Evolutionary conservation across 495 filamentous ascomycete genomes (phyloP), one percentile per base, ranked within the genome.

Genomic region (Penicillium maclennaniae): DNA sequence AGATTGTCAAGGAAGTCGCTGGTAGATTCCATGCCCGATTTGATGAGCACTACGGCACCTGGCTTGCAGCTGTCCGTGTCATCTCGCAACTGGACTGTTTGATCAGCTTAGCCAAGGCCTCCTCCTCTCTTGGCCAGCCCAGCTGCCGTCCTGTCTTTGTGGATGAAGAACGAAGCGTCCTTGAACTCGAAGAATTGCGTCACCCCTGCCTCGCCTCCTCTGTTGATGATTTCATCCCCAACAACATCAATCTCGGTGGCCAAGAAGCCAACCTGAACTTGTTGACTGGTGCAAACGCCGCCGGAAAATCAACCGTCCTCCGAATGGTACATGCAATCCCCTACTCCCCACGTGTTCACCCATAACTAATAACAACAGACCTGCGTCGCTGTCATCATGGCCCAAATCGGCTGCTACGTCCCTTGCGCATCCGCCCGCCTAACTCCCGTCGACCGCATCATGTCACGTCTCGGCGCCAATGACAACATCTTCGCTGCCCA

Each of bases 401-500:
- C 93, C n/a, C 93, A 99, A 63, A 87, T 99, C 20, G 93, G 93
- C 53, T 96, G 92, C 71, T 89, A 96, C 60, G 83, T 99, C 4
- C 93, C 93, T 19, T 89, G 87, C 58, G 71, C 77, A 25, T 88
- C 89, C 7, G 93, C 93, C 9, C 82, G 78, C n/a, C 73, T 99
- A 27, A 97, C 95, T 0, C 91, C 93, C 0, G 80, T 92, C 26
- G 95, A 99, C 67, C 88, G 93, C 40, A 97, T 99, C 77, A 99
- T 99, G 95, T 96, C 91, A 6, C 91, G 95, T 20, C 87, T 99
- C 0, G 95, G 95, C 14, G 95, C 95, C 43, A 96, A 97, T 65
- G 93, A 99, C 79, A 96, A 97, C 71, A 97, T 99, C 67, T 97
- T 99, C 65, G 95, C 92, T 20, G 90, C 92, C 3, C 95, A 99